Base-by-base conservation (phyloP, 805 yeast genomes). In the Saturnispora besseyi region DNA sequence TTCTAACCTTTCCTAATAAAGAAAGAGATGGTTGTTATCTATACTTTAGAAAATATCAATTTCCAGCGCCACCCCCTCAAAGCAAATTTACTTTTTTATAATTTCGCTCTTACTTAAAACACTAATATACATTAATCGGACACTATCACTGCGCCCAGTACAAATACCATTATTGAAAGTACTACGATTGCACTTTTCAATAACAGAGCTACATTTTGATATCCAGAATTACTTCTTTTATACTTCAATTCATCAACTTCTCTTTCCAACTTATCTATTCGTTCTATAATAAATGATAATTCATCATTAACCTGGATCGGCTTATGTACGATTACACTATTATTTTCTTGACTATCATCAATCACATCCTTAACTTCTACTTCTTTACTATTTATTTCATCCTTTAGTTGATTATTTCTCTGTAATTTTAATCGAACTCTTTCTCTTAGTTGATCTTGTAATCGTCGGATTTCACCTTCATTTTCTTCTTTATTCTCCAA, bases 51-150 rank as follows among this genome's bases (percentile, higher is more conserved):
- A 38, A 38, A 15, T 22, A 8, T 38, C 9, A 15, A 24, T 38
- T 38, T 24, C 13, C 42, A 38, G 42, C 42, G 42, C 42, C 42
- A 24, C 42, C 42, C 11, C 40, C 21, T 18, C 18, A 36, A 21
- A 36, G 15, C 24, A 18, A 36, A 21, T 36, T 36, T 12, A 22
- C 40, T 18, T 22, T 36, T 38, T 24, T 11, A 13, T 38, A 10
- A 15, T 31, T 15, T 42, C 36, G 29, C 29, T 26, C 22, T 29
- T 42, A 18, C 9, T 18, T 18, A 42, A 24, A 15, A 42, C 34
- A 42, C 33, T 38, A 38, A 24, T 38, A 38, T 38, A 38, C 42
- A 38, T 18, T 42, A 42, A 42, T 29, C 45, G 24, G 45, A 22
- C 42, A 22, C 42, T 7, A 38, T 26, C 9, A 26, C 30, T 22